phyloP scores from a whole-genome alignment of 371 early-diverging fungal genomes.

The Zopfochytrium polystomum region DNA sequence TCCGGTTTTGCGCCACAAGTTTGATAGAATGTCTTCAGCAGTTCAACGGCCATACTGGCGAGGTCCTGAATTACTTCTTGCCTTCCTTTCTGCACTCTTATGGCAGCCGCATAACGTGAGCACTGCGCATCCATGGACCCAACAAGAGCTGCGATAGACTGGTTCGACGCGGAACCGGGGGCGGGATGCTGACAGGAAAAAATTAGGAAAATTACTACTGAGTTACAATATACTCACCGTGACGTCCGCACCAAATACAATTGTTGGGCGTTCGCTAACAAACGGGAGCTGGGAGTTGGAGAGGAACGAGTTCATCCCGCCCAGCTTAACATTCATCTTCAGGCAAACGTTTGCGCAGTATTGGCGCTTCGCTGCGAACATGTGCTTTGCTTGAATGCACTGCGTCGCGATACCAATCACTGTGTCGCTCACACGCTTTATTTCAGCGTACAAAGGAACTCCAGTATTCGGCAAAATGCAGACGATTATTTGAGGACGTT shows the following conservation, averaged over 20 bases:
- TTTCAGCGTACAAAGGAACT: conserved; percentile 83
- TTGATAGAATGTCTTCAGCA: conserved; percentile 78
- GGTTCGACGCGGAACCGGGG: conserved; percentile 68
- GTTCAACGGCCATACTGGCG: conserved; percentile 74
- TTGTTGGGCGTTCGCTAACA: conserved; percentile 70
- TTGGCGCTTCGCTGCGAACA: conserved; percentile 59
- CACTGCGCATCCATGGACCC: conserved; percentile 84
- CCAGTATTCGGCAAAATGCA: conserved; percentile 87
- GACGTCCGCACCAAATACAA: conserved; percentile 96
- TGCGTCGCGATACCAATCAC: conserved; percentile 87
- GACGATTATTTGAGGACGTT: conserved; percentile 70
- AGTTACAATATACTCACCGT: no score
- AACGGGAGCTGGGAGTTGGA: conserved; percentile 56
- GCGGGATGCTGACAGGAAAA: no score
- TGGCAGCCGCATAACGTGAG: conserved; percentile 77
- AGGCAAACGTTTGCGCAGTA: conserved; percentile 69
- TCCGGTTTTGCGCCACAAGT: conserved; percentile 70
- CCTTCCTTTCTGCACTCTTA: conserved; percentile 78
- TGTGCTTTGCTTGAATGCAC: conserved; percentile 80
- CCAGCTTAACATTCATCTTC: conserved; percentile 59
- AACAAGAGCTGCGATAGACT: conserved; percentile 86
- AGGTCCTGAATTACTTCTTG: conserved; percentile 88
- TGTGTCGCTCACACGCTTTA: conserved; percentile 92
- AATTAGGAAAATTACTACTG: no score
- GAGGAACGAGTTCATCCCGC: conserved; percentile 54